Evolutionary conservation across 192 early-diverging fungal species (phyloP).

Genomic region (Backusella psychrophila): DNA sequence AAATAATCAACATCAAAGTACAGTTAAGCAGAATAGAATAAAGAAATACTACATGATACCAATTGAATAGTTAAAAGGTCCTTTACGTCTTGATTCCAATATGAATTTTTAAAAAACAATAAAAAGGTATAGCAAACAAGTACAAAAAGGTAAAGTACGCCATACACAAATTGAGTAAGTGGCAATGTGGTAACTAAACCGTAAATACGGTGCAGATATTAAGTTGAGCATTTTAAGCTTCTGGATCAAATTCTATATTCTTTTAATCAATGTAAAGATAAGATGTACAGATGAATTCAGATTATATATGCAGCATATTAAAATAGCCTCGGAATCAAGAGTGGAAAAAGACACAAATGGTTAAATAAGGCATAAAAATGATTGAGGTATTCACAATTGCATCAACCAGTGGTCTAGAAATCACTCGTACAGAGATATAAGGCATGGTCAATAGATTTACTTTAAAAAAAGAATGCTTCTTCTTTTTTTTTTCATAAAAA

Average conservation of each 20-base stretch:
- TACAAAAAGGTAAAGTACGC: background rate
- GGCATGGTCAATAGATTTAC: conserved; percentile 82
- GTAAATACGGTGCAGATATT: conserved; percentile 63
- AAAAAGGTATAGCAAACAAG: background rate
- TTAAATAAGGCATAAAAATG: conserved; percentile 58
- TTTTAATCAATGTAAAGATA: conserved; percentile 59
- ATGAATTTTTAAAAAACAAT: background rate
- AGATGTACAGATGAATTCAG: background rate
- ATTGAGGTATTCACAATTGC: conserved; percentile 49
- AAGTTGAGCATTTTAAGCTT: conserved; percentile 81
- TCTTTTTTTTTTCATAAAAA: background rate
- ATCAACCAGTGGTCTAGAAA: conserved; percentile 82
- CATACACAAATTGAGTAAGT: conserved; percentile 67
- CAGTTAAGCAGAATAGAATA: background rate
- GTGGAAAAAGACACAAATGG: conserved; percentile 45
- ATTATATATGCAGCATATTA: too few relatives aligned
- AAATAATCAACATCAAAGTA: background rate
- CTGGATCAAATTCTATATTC: conserved; percentile 74
- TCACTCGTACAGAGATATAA: conserved; percentile 85
- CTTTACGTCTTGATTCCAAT: background rate
- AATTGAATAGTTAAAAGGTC: background rate
- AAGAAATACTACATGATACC: background rate
- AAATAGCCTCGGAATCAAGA: background rate
- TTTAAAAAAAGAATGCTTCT: background rate
- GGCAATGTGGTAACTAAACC: conserved; percentile 67